Evolutionary conservation across 2,329 filamentous ascomycete genomes (phyloP).

Genomic region (Hymenoscyphus fraxineus): DNA sequence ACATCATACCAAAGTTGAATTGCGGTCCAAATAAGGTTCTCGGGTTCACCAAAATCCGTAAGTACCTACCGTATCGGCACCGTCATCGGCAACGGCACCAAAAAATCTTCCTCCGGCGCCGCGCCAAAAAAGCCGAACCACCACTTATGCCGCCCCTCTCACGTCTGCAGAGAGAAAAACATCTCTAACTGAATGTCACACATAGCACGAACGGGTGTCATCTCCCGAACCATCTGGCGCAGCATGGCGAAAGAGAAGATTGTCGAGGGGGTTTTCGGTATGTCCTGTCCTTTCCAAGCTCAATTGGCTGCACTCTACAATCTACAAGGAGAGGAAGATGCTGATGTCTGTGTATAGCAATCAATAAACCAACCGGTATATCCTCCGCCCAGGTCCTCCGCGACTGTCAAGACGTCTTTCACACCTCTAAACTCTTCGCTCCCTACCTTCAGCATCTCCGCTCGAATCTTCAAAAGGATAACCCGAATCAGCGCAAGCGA

Average conservation of each 20-base stretch:
- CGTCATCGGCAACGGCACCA: neutral
- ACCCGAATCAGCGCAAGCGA: conserved; percentile 55
- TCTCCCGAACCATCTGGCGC: conserved; percentile 14
- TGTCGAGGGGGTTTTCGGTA: conserved; percentile 62
- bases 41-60: neutral
- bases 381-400: conserved; percentile 89
- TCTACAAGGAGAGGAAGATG: neutral
- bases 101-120: neutral
- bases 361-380: conserved; percentile 86
- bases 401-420: conserved; percentile 80
- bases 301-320: neutral
- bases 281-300: conserved; percentile 11
- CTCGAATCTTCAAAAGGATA: conserved; percentile 52
- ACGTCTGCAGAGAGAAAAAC: neutral
- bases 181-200: neutral
- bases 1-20: neutral
- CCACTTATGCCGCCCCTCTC: neutral
- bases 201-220: neutral
- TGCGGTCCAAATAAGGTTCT: neutral
- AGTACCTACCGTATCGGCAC: neutral
- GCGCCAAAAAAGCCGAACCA: neutral
- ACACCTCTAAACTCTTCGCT: conserved; percentile 72
- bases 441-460: conserved; percentile 69
- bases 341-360: conserved; percentile 50
- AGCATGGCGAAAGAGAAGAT: conserved; percentile 41